Evolutionary conservation across 2,329 filamentous ascomycete genomes (phyloP).

Genomic region (Proliferodiscus dingleyae): DNA sequence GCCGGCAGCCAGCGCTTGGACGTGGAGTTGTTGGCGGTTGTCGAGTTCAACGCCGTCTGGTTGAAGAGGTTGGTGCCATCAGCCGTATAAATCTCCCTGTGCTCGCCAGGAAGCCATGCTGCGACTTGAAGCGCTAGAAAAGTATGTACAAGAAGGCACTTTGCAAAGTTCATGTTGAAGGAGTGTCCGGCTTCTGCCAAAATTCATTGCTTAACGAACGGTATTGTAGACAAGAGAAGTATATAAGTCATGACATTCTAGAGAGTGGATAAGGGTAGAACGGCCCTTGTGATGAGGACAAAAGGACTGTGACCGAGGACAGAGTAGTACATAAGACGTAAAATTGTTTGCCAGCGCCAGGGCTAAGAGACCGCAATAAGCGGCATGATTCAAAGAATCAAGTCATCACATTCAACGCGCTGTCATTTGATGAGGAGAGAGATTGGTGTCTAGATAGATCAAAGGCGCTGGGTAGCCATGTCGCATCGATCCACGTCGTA

Average conservation of each 20-base stretch:
- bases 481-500: neutral
- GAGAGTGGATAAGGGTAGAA: neutral
- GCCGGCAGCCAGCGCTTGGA: constrained; percentile 16
- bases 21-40: neutral
- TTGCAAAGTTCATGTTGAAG: neutral
- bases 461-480: neutral
- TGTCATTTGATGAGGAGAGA: neutral
- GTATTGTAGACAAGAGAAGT: neutral
- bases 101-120: constrained; percentile 19
- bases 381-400: neutral
- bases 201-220: neutral
- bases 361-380: neutral
- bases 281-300: neutral
- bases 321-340: neutral
- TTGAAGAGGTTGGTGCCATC: constrained; percentile 16
- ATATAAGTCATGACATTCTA: neutral
- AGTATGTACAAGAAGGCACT: neutral
- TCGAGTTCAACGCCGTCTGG: neutral
- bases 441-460: neutral
- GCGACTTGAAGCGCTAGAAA: neutral
- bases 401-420: neutral
- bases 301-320: neutral
- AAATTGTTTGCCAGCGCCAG: neutral
- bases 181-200: neutral
- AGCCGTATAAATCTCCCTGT: constrained; percentile 10